phyloP scores from a whole-genome alignment of 768 basidiomycete genomes.

The Collybia sordida region DNA sequence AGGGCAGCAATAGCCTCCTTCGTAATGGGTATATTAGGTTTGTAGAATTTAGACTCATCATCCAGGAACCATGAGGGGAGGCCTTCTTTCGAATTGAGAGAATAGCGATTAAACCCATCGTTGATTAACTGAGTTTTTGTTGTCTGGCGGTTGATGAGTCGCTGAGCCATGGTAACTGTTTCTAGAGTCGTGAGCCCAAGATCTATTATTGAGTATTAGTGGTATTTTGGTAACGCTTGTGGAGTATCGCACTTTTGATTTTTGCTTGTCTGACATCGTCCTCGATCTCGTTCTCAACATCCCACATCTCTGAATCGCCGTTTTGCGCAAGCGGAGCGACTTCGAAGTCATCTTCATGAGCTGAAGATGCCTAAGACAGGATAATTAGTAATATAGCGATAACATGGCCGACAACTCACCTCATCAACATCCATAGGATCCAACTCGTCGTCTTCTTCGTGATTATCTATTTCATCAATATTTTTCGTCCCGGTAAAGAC shows the following conservation, averaged over 20 bases:
- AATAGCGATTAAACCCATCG: constrained; percentile 94
- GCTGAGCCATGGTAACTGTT: constrained; percentile 88
- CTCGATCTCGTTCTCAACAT: constrained; percentile 74
- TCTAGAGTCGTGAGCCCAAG: constrained; percentile 84
- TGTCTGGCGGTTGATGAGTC: constrained; percentile 85
- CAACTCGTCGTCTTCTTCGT: constrained; percentile 24
- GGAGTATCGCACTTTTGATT: constrained; percentile 53
- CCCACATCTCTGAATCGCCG: constrained; percentile 72
- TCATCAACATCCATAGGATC: constrained; percentile 27
- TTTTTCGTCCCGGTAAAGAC: constrained; percentile 72
- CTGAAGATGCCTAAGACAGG: constrained; percentile 13
- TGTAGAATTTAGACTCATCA: constrained; percentile 92
- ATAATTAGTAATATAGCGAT: neutral
- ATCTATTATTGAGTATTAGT: constrained; percentile 41
- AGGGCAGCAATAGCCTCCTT: constrained; percentile 90
- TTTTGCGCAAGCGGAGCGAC: constrained; percentile 66
- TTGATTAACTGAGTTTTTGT: constrained; percentile 90
- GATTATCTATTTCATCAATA: constrained; percentile 30
- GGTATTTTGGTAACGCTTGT: too few species aligned
- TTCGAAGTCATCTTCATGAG: constrained; percentile 68
- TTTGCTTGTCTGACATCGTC: constrained; percentile 65
- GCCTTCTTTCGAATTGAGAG: constrained; percentile 87
- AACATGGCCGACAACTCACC: constrained; percentile 7
- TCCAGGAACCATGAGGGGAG: constrained; percentile 97
- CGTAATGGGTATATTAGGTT: constrained; percentile 92